Base-by-base conservation (phyloP, 805 yeast genomes). In the Candida oleophila region DNA sequence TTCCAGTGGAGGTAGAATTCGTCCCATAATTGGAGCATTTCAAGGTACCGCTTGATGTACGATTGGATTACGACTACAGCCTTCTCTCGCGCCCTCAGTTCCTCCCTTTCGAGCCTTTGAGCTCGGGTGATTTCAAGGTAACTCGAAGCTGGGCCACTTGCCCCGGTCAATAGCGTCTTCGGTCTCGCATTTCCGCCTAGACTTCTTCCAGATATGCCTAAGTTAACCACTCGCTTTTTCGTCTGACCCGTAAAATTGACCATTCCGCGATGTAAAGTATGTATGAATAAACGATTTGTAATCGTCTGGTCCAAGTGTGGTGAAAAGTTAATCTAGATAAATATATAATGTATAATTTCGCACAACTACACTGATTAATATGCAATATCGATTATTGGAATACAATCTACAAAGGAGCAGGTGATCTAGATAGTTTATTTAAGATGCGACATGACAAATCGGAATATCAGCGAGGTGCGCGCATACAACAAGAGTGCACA, bases 241-340 rank as follows among this genome's bases (percentile, higher is more conserved):
- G 81, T 71, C 53, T 80, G 83, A 3, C 95, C 95, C 9, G 82
- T 77, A 67, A 87, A 88, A 67, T 83, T 82, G 36, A 72, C 45
- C 77, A 73, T 73, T 36, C 8, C 34, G 30, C 30, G 11, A 25
- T 25, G 30, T 25, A 11, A n/a, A n/a, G n/a, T n/a, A n/a, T n/a
- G n/a, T n/a, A n/a, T n/a, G n/a, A n/a, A n/a, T n/a, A n/a, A n/a
- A n/a, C n/a, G n/a, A n/a, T n/a, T n/a, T n/a, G n/a, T n/a, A n/a
- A n/a, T n/a, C n/a, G n/a, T n/a, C n/a, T n/a, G n/a, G n/a, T n/a
- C n/a, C n/a, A n/a, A n/a, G n/a, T n/a, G n/a, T n/a, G n/a, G n/a
- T n/a, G n/a, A n/a, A n/a, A n/a, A n/a, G n/a, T n/a, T n/a, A n/a
- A n/a, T n/a, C n/a, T n/a, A n/a, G n/a, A n/a, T n/a, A n/a, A n/a